phyloP scores from a whole-genome alignment of 257 asterid species.

The Plantago ovata region DNA sequence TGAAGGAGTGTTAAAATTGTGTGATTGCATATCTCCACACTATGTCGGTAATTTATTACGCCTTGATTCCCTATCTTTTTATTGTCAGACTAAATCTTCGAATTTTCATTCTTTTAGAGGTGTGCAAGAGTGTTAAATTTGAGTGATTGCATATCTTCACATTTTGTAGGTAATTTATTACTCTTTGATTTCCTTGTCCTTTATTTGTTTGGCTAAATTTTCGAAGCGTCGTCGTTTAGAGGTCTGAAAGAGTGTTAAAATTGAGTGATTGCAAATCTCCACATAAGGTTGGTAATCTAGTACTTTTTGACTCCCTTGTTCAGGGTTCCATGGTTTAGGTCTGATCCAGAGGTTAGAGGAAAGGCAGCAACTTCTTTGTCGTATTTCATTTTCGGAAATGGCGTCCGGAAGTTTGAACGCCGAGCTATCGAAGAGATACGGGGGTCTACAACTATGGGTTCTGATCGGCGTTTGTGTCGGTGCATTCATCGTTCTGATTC shows the following conservation, averaged over 20 bases:
- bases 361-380: slow-evolving; percentile 9
- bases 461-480: slow-evolving; percentile 68
- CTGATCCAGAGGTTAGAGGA: slow-evolving; percentile 8
- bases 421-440: slow-evolving; percentile 58
- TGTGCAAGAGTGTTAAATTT: too few species aligned
- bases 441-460: slow-evolving; percentile 78
- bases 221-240: too few species aligned
- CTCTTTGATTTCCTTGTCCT: too few species aligned
- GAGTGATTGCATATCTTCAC: too few species aligned
- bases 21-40: too few species aligned
- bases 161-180: too few species aligned
- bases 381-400: slow-evolving; percentile 38
- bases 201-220: too few species aligned
- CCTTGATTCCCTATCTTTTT: too few species aligned
- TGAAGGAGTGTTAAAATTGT: too few species aligned
- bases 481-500: slow-evolving; percentile 62
- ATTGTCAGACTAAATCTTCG: too few species aligned
- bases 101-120: too few species aligned
- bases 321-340: slow-evolving; percentile 47
- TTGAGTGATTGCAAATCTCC: background rate
- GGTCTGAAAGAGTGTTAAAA: background rate
- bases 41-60: too few species aligned
- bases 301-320: slow-evolving; percentile 34
- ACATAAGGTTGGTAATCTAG: slow-evolving; percentile 13
- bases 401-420: slow-evolving; percentile 47